Base-by-base conservation (phyloP, 2,329 filamentous ascomycete species). In the Colletotrichum agaves region DNA sequence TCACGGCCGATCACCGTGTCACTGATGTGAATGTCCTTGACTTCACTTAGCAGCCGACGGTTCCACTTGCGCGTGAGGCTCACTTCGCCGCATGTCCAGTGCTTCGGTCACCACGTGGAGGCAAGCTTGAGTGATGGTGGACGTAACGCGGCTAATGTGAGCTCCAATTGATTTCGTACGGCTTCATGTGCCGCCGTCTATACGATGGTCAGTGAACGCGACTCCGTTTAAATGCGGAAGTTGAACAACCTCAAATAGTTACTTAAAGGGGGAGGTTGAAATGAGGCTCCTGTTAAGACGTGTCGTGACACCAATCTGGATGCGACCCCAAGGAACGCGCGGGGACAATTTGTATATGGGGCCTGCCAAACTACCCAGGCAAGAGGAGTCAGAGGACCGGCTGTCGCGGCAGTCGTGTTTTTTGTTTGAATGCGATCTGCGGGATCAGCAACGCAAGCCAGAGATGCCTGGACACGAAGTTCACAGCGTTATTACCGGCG, bases 401-500 rank as follows among this genome's bases (percentile, higher is more conserved):
- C 17, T 50, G 7, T 59, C 43, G 47, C 61, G 65, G 47, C 53
- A 64, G 61, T 65, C 33, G 63, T 60, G 39, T 64, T 65, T 55
- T 47, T 61, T 46, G 46, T 67, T 65, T 68, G 61, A 63, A 65
- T 68, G 47, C 49, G 65, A 68, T 67, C 61, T 64, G 61, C 64
- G 35, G 53, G 65, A 67, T 68, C 65, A 68, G 61, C 65, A 60
- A 41, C 52, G 46, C 47, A 57, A 46, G 27, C 31, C 52, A 63
- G 39, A 43, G 41, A 50, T 35, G 50, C 43, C 23, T 63, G 46
- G n/a, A 44, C 12, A 13, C 17, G 37, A 13, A 59, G 31, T 19
- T 60, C 43, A 58, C 50, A 21, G 23, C 37, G 12, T 55, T 39
- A 47, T 64, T 43, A 64, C 39, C 21, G 39, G 41, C 46, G n/a